phyloP scores from a whole-genome alignment of 2,329 filamentous ascomycete genomes.

The Daldinia eschscholtzii region DNA sequence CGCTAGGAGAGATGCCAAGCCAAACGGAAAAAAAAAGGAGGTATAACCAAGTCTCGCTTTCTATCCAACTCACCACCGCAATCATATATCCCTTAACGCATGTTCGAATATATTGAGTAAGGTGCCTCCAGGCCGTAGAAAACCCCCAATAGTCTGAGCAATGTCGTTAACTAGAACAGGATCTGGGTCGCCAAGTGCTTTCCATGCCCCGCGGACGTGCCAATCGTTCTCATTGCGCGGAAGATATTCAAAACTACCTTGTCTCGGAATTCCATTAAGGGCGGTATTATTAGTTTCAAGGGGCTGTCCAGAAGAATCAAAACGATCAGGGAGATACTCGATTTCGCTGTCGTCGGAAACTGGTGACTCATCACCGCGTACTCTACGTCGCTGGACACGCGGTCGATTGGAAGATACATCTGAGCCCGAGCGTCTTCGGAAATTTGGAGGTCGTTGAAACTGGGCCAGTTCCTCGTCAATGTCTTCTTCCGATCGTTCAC shows the following conservation, averaged over 20 bases:
- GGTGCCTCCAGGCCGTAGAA: constrained; percentile 23
- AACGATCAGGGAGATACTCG: constrained; percentile 52
- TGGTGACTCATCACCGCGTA: constrained; percentile 29
- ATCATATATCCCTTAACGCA: constrained; percentile 35
- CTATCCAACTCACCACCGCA: neutral
- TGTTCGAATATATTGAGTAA: constrained; percentile 28
- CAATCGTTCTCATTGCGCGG: constrained; percentile 37
- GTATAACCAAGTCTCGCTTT: neutral
- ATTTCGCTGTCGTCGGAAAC: constrained; percentile 45
- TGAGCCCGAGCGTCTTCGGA: constrained; percentile 44
- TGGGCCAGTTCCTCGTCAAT: constrained; percentile 14
- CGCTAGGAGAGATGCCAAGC: neutral
- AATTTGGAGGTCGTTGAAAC: constrained; percentile 20
- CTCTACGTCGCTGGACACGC: constrained; percentile 24
- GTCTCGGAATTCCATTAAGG: constrained; percentile 27
- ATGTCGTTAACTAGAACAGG: constrained; percentile 29
- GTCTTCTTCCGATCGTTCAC: constrained; percentile 26
- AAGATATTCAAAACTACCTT: constrained; percentile 45
- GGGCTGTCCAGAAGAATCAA: constrained; percentile 48
- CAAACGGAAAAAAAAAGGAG: neutral
- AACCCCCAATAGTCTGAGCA: constrained; percentile 30
- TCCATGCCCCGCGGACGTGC: constrained; percentile 38
- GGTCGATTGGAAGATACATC: constrained; percentile 44
- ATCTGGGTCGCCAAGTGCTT: constrained; percentile 35
- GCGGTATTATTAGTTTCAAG: constrained; percentile 33